Base-by-base conservation (phyloP, 148 eudicot species). In the Amaranthus cruentus region DNA sequence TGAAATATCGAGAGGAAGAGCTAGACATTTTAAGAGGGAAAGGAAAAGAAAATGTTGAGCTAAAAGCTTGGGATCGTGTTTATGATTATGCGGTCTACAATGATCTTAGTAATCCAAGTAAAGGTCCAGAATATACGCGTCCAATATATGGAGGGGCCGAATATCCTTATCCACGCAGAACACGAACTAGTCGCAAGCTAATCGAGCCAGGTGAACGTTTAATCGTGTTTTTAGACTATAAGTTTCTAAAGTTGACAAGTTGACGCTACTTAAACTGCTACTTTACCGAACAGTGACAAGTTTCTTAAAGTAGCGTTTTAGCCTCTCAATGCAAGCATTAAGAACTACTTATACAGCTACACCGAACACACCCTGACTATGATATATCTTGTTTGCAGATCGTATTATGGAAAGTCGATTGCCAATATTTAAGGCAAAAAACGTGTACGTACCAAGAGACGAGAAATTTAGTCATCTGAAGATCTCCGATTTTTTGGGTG, bases 161-260 rank as follows among this genome's bases (percentile, higher is more conserved):
- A 68, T 86, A 77, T 79, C 98, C 98, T 64, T 92, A 90, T 81
- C 98, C 98, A 46, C 93, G 98, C 10, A 87, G 98, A 63, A 91
- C 84, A 68, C 82, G 98, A 77, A 92, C 98, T 59, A 87, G 98
- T 69, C 86, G 93, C 50, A 83, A 84, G 62, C 83, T 84, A 9
- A 68, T 89, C 72, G 75, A 81, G 55, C 69, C 77, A 83, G 98
- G 98, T 92, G 11, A 71, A 72, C 55, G 42, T 5, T 6, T 49
- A 15, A 7, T 0, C 14, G 48, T 51, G 12, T 66, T 38, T 66
- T 28, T 28, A 28, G 38, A 28, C 38, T 18, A 18, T 18, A 18
- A 18, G 18, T 18, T 18, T 18, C 18, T 18, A 18, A 18, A 18
- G 18, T 18, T 18, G 18, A 18, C 18, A 18, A 18, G 18, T 18